Conservation (phyloP, 768 basidiomycete genomes). For the Lactarius deliciosus region DNA sequence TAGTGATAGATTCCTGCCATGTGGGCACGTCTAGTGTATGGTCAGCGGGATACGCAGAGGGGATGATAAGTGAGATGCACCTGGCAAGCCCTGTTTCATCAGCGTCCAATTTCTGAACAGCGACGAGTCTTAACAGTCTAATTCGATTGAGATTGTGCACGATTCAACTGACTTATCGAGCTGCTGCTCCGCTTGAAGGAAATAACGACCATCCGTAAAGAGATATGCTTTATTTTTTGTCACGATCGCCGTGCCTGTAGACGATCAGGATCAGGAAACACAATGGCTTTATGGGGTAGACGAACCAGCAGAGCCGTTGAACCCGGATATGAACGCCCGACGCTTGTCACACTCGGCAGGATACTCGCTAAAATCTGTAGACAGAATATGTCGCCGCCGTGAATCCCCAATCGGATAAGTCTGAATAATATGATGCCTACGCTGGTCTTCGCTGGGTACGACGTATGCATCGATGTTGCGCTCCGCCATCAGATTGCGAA, state of each 20-base stretch:
- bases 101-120: slow-evolving; percentile 77
- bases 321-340: slow-evolving; percentile 88
- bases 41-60: slow-evolving; percentile 21
- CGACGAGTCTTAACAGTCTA: not conserved
- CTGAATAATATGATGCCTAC: slow-evolving; percentile 45
- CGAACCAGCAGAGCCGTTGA: slow-evolving; percentile 89
- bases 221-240: slow-evolving; percentile 69
- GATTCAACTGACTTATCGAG: slow-evolving; percentile 65
- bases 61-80: slow-evolving; percentile 39
- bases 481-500: slow-evolving; percentile 71
- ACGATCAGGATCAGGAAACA: not conserved
- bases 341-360: slow-evolving; percentile 80
- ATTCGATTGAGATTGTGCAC: not conserved
- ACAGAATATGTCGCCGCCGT: slow-evolving; percentile 7
- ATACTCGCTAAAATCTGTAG: slow-evolving; percentile 86
- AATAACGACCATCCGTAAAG: slow-evolving; percentile 97
- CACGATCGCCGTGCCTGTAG: slow-evolving; percentile 71
- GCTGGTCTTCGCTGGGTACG: slow-evolving; percentile 91
- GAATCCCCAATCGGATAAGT: slow-evolving; percentile 5
- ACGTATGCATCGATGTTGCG: slow-evolving; percentile 68
- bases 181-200: slow-evolving; percentile 88
- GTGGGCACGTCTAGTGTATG: slow-evolving; percentile 68
- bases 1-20: slow-evolving; percentile 84
- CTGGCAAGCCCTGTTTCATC: slow-evolving; percentile 89
- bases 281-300: slow-evolving; percentile 4